These are phyloP conservation scores for Ramalina intermedia DNA, from an alignment of 495 filamentous ascomycete genomes.

Conservation along the genomic window DNA sequence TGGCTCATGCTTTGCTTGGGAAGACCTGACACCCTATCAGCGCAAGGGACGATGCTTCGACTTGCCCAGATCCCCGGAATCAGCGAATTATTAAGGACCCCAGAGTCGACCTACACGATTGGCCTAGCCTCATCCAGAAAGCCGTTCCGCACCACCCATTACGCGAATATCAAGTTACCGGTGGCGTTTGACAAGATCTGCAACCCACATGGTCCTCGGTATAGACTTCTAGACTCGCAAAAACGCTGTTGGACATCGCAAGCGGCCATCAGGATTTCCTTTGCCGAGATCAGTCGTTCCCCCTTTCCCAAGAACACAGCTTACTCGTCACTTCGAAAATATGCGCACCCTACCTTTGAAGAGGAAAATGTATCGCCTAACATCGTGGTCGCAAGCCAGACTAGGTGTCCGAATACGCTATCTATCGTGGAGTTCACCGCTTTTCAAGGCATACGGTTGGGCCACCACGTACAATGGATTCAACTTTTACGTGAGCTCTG, in stretches of 20 bases:
- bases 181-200: slow-evolving; percentile 17
- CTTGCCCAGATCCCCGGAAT: background rate
- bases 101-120: slow-evolving; percentile 3
- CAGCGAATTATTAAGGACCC: background rate
- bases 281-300: slow-evolving; percentile 18
- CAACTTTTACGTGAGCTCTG: slow-evolving; percentile 35
- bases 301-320: slow-evolving; percentile 15
- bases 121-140: slow-evolving; percentile 26
- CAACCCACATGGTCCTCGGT: slow-evolving; percentile 17
- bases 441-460: slow-evolving; percentile 33
- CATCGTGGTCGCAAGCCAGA: slow-evolving; percentile 39
- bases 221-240: slow-evolving; percentile 19
- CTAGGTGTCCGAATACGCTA: slow-evolving; percentile 29
- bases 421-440: slow-evolving; percentile 35
- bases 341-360: slow-evolving; percentile 8
- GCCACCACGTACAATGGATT: slow-evolving; percentile 31
- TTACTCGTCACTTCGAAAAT: slow-evolving; percentile 11
- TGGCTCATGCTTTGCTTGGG: slow-evolving; percentile 21
- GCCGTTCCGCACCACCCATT: slow-evolving; percentile 23
- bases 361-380: slow-evolving; percentile 35
- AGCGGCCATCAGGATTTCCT: slow-evolving; percentile 11
- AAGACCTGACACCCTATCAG: background rate
- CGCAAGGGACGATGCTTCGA: background rate
- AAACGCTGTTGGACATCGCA: slow-evolving; percentile 14
- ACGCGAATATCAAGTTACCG: slow-evolving; percentile 15